Evolutionary conservation across 345 rosid species (phyloP), one percentile per base, ranked within the genome.

Genomic region (Salix brachista): DNA sequence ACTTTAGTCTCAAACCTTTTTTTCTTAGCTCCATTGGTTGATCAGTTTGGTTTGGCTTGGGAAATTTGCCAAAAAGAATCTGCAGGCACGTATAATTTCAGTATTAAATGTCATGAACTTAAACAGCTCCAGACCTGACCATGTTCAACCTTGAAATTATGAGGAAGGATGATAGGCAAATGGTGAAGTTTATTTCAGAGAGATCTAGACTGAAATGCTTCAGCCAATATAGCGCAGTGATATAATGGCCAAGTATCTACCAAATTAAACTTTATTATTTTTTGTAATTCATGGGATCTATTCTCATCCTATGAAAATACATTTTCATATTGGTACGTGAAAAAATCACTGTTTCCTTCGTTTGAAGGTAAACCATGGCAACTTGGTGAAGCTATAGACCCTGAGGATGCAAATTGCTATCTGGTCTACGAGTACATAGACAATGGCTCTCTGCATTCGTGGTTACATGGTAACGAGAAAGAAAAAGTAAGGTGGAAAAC

Each of bases 351-450:
- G 21, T 41, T 71, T 48, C 56, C 71, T 44, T 44, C 72, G 21
- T 41, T 34, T 81, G 70, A 72, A 89, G 96, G 91, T 91, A 70
- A 91, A 91, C 81, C 96, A 89, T 79, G 91, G 93, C 68, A 91
- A 87, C 75, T 80, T 89, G 71, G 93, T 91, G 85, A 88, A 77
- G 88, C 80, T 91, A 84, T 89, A 58, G 89, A 88, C 71, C 82
- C 86, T 8, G 88, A 85, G 46, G 90, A 89, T 41, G 88, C 72
- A 10, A 87, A 80, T 75, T 91, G 93, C 88, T 88, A 88, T 73
- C 82, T 91, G 73, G 77, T 89, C 79, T 89, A 89, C 26, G 91
- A 91, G 81, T 87, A 83, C 74, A 61, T 88, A 4, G 85, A 87
- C 79, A 89, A 79, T 36, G 91, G 91, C 11, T 89, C 91, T 30